Evolutionary conservation across 768 basidiomycete species (phyloP).

Genomic region (Russula abietina): DNA sequence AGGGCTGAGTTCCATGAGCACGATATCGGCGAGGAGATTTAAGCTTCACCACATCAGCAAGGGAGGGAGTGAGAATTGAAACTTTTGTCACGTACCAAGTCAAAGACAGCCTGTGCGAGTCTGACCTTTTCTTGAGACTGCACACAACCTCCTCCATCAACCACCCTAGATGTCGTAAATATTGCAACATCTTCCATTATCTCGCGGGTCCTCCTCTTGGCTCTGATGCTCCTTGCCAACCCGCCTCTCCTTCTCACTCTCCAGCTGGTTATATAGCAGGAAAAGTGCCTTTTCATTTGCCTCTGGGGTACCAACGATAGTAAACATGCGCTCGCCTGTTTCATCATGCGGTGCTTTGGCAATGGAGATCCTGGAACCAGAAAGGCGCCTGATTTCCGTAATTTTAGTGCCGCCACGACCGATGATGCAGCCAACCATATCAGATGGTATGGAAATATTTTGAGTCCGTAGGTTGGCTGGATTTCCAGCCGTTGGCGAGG

Average conservation of each 20-base stretch:
- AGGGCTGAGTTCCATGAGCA: too few species aligned
- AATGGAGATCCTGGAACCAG: slow-evolving; percentile 96
- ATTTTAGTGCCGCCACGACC: slow-evolving; percentile 97
- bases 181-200: too few species aligned
- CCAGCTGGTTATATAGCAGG: slow-evolving; percentile 93
- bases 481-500: slow-evolving; percentile 43
- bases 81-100: too few species aligned
- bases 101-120: too few species aligned
- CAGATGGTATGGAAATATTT: slow-evolving; percentile 97
- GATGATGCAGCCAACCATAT: slow-evolving; percentile 98
- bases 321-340: slow-evolving; percentile 99
- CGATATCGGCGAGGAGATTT: too few species aligned
- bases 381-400: slow-evolving; percentile 96
- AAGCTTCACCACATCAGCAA: too few species aligned
- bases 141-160: too few species aligned
- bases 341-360: slow-evolving; percentile 99
- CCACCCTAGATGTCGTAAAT: too few species aligned
- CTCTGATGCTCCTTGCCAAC: slow-evolving; percentile 73
- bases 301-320: slow-evolving; percentile 92
- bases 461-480: slow-evolving; percentile 86
- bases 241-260: slow-evolving; percentile 92
- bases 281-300: slow-evolving; percentile 98
- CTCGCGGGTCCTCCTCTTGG: slow-evolving; percentile 53
- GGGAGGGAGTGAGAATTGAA: too few species aligned
- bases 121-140: too few species aligned